phyloP scores from a whole-genome alignment of 768 basidiomycete genomes.

The Hortiboletus campestris region DNA sequence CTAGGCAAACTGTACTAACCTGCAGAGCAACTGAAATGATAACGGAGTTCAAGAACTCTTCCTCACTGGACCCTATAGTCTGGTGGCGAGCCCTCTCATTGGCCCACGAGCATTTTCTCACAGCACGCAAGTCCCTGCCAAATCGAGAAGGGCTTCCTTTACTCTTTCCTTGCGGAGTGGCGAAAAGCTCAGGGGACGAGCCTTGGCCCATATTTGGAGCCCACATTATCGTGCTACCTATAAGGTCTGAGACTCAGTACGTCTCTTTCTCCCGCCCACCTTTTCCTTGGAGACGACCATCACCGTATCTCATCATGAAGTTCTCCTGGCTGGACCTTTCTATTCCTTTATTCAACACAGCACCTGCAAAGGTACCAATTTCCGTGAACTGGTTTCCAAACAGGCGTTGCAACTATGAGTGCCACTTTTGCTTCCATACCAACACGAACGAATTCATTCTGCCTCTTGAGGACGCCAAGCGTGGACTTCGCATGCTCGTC shows the following conservation, averaged over 20 bases:
- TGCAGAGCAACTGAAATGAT: too few relatives aligned
- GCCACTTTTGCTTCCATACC: constrained; percentile 44
- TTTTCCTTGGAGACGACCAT: background rate
- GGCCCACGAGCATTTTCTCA: too few relatives aligned
- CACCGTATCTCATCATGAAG: constrained; percentile 5
- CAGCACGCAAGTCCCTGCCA: too few relatives aligned
- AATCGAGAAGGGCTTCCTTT: too few relatives aligned
- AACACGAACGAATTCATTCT: constrained; percentile 35
- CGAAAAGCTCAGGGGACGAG: too few relatives aligned
- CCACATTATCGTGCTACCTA: background rate
- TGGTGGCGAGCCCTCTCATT: too few relatives aligned
- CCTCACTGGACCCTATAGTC: too few relatives aligned
- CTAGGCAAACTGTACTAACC: too few relatives aligned
- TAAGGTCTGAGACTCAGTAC: background rate
- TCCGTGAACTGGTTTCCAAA: constrained; percentile 31
- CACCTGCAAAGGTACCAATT: constrained; percentile 14
- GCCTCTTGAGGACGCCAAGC: constrained; percentile 36
- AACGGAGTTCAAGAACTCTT: too few relatives aligned
- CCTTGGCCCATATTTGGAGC: too few relatives aligned
- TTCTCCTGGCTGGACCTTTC: constrained; percentile 18
- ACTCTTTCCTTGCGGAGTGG: too few relatives aligned
- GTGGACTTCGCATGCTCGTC: constrained; percentile 31
- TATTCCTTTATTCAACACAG: constrained; percentile 12
- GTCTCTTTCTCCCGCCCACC: background rate
- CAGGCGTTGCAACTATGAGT: constrained; percentile 35